Evolutionary conservation across 257 asterid genomes (phyloP).

Genomic region (Petunia secreta): DNA sequence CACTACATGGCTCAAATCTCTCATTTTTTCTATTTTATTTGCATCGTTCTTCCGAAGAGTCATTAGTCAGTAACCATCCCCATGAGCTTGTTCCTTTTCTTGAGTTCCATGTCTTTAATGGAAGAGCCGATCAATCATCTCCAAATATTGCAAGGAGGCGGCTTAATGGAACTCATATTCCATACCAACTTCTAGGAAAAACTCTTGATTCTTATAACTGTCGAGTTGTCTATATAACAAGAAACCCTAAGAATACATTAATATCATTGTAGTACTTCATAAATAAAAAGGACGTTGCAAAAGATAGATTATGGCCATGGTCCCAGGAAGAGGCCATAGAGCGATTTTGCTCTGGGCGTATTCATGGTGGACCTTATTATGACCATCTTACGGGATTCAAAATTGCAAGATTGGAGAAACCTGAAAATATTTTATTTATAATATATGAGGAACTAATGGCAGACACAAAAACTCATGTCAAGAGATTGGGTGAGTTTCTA

Average conservation of each 20-base stretch:
- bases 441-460: too few relatives aligned
- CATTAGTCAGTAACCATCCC: constrained; percentile 5
- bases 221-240: neutral
- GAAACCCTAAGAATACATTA: constrained; percentile 28
- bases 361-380: constrained; percentile 32
- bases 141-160: neutral
- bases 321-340: constrained; percentile 20
- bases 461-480: too few relatives aligned
- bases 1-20: constrained; percentile 34
- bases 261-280: constrained; percentile 31
- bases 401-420: too few relatives aligned
- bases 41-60: neutral
- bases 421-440: too few relatives aligned
- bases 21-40: constrained; percentile 20
- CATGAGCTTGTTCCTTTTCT: constrained; percentile 27
- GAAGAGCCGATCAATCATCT: too few relatives aligned
- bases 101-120: neutral
- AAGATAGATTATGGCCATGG: constrained; percentile 21
- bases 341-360: constrained; percentile 22
- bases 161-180: constrained; percentile 19
- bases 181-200: neutral
- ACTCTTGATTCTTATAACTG: neutral
- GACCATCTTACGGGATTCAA: too few relatives aligned
- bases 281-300: constrained; percentile 6
- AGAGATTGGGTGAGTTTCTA: too few relatives aligned